Evolutionary conservation across 2,329 filamentous ascomycete genomes (phyloP).

Genomic region (Trichoderma arundinaceum): DNA sequence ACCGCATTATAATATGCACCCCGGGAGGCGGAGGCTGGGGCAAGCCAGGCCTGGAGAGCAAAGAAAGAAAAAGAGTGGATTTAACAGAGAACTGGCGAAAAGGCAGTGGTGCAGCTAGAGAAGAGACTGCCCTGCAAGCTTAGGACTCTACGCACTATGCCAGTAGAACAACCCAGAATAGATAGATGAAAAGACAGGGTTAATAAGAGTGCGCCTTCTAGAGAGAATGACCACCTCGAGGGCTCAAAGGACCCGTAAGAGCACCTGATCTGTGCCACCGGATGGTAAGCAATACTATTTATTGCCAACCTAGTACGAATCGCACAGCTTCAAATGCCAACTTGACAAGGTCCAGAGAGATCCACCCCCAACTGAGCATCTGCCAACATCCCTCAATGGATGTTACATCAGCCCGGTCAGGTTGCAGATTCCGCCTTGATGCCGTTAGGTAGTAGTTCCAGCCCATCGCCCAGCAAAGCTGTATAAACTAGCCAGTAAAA

Average conservation of each 20-base stretch:
- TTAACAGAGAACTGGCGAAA: constrained; percentile 58
- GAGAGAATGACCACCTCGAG: neutral
- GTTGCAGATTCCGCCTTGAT: neutral
- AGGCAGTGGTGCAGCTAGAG: constrained; percentile 62
- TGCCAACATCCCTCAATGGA: neutral
- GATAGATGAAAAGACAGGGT: neutral
- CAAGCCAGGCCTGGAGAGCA: constrained; percentile 60
- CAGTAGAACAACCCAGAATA: neutral
- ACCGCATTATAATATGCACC: constrained; percentile 77
- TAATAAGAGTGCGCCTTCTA: neutral
- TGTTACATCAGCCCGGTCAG: neutral
- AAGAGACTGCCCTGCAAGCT: constrained; percentile 64
- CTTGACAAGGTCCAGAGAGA: neutral
- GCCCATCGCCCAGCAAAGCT: constrained; percentile 5
- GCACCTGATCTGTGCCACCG: constrained; percentile 1
- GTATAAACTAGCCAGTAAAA: constrained; percentile 27
- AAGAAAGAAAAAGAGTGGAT: constrained; percentile 59
- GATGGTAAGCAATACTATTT: constrained; percentile 7
- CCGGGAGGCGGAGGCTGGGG: constrained; percentile 84
- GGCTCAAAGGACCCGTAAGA: neutral
- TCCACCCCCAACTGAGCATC: neutral
- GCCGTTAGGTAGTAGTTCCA: neutral
- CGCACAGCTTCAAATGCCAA: neutral
- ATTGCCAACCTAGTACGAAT: neutral
- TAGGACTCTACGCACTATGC: constrained; percentile 37